Evolutionary conservation across 345 rosid genomes (phyloP), one percentile per base, ranked within the genome.

Genomic region (Bruguiera sexangula): DNA sequence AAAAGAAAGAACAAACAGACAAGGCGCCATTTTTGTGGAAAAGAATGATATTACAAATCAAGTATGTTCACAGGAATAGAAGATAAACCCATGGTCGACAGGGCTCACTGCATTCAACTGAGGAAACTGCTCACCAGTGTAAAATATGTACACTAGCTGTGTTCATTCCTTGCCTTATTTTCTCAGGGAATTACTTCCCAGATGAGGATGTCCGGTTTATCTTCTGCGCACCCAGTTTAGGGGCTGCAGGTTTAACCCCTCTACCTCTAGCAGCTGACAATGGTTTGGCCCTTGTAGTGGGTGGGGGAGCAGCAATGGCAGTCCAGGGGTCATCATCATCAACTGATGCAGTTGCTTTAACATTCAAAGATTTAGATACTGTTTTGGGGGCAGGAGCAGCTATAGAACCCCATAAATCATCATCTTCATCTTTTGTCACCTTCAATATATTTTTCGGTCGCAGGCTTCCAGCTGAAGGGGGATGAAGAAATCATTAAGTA

Each of bases 321-420:
- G 97, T 91, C 98, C 98, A 95, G 3, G 97, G 97, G 62, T 95
- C 98, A 63, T 90, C 89, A 54, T 88, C 92, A 30, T 87, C 87
- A 54, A 79, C 66, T 30, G 82, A 37, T 50, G 78, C 78, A 48
- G 89, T 68, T 63, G 86, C 1, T 76, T 85, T 95, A 51, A 79
- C 78, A 74, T 81, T 91, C 83, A 89, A 78, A 36, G 96, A 85
- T 76, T 81, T 89, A 30, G 92, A 88, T 34, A 82, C 26, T 9
- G 88, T 82, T 75, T 80, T 87, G 29, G 99, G 97, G 20, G 84
- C 78, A 68, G 97, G 86, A 20, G 96, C 96, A 55, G 99, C 97
- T 59, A 95, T 86, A 37, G 99, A 84, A 66, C 99, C 94, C 99
- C 99, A 95, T 71, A 95, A 81, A 81, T 95, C 98, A 75, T 87